A percentile compares a stretch with the other conserved stretches of the same genome.
These are phyloP conservation scores for Apiospora rasikravindrae DNA, from an alignment of 2,329 filamentous ascomycete species.

Conservation along the genomic window DNA sequence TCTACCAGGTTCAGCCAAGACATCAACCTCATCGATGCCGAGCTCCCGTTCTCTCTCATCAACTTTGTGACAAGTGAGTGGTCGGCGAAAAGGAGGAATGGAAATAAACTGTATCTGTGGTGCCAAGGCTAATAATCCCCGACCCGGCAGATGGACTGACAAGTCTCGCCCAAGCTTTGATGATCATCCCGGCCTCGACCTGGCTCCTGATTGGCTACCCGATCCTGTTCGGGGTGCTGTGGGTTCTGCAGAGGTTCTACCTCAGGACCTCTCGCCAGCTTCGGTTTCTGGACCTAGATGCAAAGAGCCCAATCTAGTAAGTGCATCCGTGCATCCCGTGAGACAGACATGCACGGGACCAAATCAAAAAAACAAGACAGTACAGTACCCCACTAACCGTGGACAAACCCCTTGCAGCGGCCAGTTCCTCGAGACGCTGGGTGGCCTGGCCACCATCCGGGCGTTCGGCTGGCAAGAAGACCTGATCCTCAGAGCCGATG, in stretches of 20 bases:
- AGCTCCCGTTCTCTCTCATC: conserved; percentile 17
- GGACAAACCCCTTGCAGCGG: not conserved
- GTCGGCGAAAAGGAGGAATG: not conserved
- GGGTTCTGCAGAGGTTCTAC: conserved; percentile 17
- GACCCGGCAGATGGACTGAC: conserved; percentile 17
- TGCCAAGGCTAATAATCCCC: conserved; percentile 2
- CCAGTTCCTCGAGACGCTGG: conserved; percentile 19
- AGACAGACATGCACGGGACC: not conserved
- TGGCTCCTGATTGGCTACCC: conserved; percentile 18
- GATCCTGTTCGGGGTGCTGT: conserved; percentile 14
- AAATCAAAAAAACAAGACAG: not conserved
- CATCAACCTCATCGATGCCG: conserved; percentile 4
- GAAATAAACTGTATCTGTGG: not conserved
- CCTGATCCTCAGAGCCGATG: not conserved
- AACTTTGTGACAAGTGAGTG: conserved; percentile 15
- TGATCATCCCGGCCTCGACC: conserved; percentile 13
- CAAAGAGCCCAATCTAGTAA: conserved; percentile 18
- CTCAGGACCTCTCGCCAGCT: conserved; percentile 18
- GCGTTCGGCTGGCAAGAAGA: conserved; percentile 19
- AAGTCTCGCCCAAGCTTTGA: conserved; percentile 13
- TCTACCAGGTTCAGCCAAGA: conserved; percentile 16
- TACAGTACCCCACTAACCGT: not conserved
- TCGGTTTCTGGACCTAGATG: conserved; percentile 19
- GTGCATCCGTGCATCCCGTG: not conserved
- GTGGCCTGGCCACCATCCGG: conserved; percentile 21